Evolutionary conservation across 345 rosid species (phyloP), one percentile per base, ranked within the genome.

Genomic region (Heritiera fomes): DNA sequence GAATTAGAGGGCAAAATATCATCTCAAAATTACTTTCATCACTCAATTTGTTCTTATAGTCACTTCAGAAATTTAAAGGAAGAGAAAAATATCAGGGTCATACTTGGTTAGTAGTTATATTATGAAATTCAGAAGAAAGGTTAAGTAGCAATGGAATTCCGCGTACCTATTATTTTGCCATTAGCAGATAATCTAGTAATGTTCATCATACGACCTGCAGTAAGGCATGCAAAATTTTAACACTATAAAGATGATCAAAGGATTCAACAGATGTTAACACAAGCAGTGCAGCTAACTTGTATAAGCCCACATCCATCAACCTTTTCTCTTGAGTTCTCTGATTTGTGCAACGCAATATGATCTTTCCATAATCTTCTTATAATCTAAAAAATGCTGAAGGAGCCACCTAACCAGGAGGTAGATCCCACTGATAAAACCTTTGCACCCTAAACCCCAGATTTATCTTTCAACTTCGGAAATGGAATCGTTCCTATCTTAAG

Each of bases 151-250:
- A 78, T 8, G 13, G 38, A 53, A 65, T 10, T 53, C 43, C 3
- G 59, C 81, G 62, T 72, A 79, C 81, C 81, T 79, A 79, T 68
- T 69, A 20, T 43, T 72, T 79, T 73, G 56, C 82, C 82, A 79
- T 73, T 64, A 32, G 82, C 67, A 55, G 59, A 73, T 73, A 50
- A 79, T 79, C 76, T 79, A 79, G 71, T 61, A 72, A 62, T 40
- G 65, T 52, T 73, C 73, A 50, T 71, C 78, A 73, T 30, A 65
- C 4, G 30, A 79, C 82, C 82, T 79, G 82, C 78, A 79, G 52
- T 18, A 79, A 73, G 77, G 74, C 66, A 73, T 79, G 65, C 43
- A 64, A 73, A 79, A 52, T 32, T 65, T 67, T 73, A 64, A 79
- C 43, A 56, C 52, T 28, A 75, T 7, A n/a, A 41, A 73, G 61